Evolutionary conservation across 2,329 filamentous ascomycete species (phyloP).

Genomic region (Talaromyces islandicus): DNA sequence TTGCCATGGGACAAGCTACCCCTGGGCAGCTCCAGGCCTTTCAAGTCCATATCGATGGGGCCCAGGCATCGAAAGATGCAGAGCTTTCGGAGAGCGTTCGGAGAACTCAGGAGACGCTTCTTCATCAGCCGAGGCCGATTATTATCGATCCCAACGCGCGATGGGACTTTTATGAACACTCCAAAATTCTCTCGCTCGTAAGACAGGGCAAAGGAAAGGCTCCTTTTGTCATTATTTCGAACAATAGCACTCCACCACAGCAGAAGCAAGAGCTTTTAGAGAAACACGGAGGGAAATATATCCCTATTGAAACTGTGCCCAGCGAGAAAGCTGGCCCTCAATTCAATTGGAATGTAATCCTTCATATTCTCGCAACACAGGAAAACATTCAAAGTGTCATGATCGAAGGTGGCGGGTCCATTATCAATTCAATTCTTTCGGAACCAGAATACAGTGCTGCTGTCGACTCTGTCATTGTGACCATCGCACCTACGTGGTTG

Average conservation of each 20-base stretch:
- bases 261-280: constrained; percentile 19
- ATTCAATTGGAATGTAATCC: constrained; percentile 55
- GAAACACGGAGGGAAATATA: constrained; percentile 24
- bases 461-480: constrained; percentile 73
- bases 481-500: constrained; percentile 81
- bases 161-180: constrained; percentile 57
- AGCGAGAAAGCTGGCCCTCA: constrained; percentile 8
- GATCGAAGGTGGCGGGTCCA: constrained; percentile 76
- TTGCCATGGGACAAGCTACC: background rate
- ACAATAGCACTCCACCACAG: constrained; percentile 10
- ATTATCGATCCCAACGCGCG: constrained; percentile 69
- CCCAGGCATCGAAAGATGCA: background rate
- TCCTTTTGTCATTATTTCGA: constrained; percentile 59
- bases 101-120: background rate
- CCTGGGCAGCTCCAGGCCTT: background rate
- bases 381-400: constrained; percentile 67
- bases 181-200: constrained; percentile 62
- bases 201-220: constrained; percentile 58
- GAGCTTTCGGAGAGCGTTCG: background rate
- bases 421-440: constrained; percentile 72
- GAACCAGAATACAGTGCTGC: constrained; percentile 42
- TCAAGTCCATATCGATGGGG: background rate
- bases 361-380: constrained; percentile 49
- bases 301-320: constrained; percentile 16
- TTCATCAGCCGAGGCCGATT: constrained; percentile 70